Percentiles rank a stretch among this genome's conserved stretches.
Evolutionary conservation across 345 rosid species (phyloP).

Genomic region (Salix exigua): DNA sequence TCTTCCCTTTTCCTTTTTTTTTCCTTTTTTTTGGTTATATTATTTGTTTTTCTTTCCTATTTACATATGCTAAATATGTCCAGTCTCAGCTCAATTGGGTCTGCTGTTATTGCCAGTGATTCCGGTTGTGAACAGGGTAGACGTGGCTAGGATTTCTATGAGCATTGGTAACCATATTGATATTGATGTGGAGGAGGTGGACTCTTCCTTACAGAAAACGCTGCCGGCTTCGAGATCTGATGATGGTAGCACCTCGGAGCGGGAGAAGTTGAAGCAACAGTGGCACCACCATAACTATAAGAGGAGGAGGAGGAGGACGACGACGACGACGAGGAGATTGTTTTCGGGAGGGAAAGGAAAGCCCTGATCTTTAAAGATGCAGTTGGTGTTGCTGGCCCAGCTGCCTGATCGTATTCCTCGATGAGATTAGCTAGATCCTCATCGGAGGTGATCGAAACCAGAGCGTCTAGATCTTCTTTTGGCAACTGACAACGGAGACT

Average conservation of each 20-base stretch:
- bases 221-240: constrained; percentile 26
- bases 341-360: constrained; percentile 61
- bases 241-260: constrained; percentile 35
- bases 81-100: not conserved
- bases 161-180: constrained; percentile 39
- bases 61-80: constrained; percentile 1
- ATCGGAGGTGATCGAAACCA: constrained; percentile 71
- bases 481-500: constrained; percentile 86
- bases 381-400: constrained; percentile 3
- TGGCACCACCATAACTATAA: constrained; percentile 7
- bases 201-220: constrained; percentile 21
- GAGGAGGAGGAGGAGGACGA: constrained; percentile 41
- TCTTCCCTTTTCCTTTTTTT: not conserved
- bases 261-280: constrained; percentile 3
- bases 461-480: constrained; percentile 78
- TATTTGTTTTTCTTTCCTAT: not conserved
- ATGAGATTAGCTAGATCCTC: constrained; percentile 82
- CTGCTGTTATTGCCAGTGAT: constrained; percentile 53
- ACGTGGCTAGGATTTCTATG: constrained; percentile 44
- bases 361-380: constrained; percentile 65
- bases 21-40: not conserved
- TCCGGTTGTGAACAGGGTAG: constrained; percentile 58
- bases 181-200: not conserved
- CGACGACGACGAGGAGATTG: constrained; percentile 3
- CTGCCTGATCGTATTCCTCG: constrained; percentile 76